phyloP scores from a whole-genome alignment of 331 rosid species.

The Quercus tomentella region DNA sequence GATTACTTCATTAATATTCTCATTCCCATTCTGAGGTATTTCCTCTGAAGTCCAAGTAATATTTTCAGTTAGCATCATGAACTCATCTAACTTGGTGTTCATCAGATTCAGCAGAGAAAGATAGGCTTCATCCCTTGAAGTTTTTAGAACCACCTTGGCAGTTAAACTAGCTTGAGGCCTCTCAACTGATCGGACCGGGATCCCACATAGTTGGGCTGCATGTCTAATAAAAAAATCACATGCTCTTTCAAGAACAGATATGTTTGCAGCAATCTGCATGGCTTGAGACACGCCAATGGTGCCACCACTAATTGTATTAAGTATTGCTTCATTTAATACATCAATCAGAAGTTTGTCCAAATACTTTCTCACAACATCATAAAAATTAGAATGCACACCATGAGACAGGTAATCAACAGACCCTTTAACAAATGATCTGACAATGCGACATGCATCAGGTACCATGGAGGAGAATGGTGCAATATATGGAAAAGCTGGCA shows the following conservation, averaged over 20 bases:
- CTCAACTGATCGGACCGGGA: slow-evolving; percentile 44
- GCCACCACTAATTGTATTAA: slow-evolving; percentile 48
- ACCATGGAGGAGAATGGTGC: slow-evolving; percentile 89
- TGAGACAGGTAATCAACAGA: slow-evolving; percentile 83
- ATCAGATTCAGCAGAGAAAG: slow-evolving; percentile 56
- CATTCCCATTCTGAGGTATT: slow-evolving; percentile 50
- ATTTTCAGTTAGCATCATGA: slow-evolving; percentile 61
- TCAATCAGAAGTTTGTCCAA: slow-evolving; percentile 70
- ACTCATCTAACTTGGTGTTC: slow-evolving; percentile 64
- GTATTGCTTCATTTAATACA: slow-evolving; percentile 62
- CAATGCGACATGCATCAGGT: slow-evolving; percentile 71
- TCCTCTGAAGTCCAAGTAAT: slow-evolving; percentile 81
- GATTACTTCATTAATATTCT: slow-evolving; percentile 63
- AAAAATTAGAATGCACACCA: slow-evolving; percentile 39
- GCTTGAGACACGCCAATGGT: slow-evolving; percentile 67
- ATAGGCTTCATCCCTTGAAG: slow-evolving; percentile 79
- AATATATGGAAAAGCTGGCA: slow-evolving; percentile 91
- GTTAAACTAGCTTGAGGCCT: slow-evolving; percentile 59
- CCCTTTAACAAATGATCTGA: slow-evolving; percentile 77
- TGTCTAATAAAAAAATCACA: slow-evolving; percentile 75
- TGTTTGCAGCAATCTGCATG: slow-evolving; percentile 95
- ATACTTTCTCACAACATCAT: slow-evolving; percentile 65
- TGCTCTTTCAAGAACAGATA: slow-evolving; percentile 79
- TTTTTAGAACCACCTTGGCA: slow-evolving; percentile 70
- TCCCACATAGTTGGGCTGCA: slow-evolving; percentile 66